Base-by-base conservation (phyloP, 352 stramenopile genomes). In the Pythium periplocum region DNA sequence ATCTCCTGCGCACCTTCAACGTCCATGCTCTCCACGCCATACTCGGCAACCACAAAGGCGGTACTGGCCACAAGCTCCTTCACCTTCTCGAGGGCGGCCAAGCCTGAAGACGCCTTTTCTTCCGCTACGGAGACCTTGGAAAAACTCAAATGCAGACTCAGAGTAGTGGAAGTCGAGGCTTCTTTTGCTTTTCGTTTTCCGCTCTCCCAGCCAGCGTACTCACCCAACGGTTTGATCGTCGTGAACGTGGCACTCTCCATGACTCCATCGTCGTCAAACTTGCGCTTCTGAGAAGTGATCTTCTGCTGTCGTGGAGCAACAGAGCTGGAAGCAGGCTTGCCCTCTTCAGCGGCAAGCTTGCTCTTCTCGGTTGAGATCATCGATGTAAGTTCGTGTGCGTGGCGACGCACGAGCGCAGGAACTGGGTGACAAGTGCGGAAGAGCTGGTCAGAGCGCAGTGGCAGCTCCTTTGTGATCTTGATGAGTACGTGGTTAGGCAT, bases 401-500 rank as follows among this genome's bases (percentile, higher is more conserved):
- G 73, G 55, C 92, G 90, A 39, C 83, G 78, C 6, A 95, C 69
- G 32, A 92, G 76, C 52, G 78, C 50, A 0, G 84, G 84, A 37
- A 95, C 80, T 33, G 83, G 82, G 55, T 95, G 68, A 37, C 82
- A 92, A 1, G 69, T 64, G 6, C 81, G 83, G 62, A 91, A 89
- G 33, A 95, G 69, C 40, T 86, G 66, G 30, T 90, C 83, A 7
- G 81, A 83, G 34, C 73, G 81, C 10, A 75, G 63, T 7, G 84
- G 84, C 12, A 90, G 48, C 17, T 78, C 62, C 66, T 87, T 90
- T 1, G 75, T 75, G 45, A 95, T 72, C 63, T 93, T 91, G 65
- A 95, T 87, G 4, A 95, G 70, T 30, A 86, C 79, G 57, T 92
- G 82, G 50, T 95, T 93, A 1, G 84, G 80, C 60, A 92, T 72